phyloP scores from a whole-genome alignment of 2,329 filamentous ascomycete genomes.

The Hypoxylon sp. region DNA sequence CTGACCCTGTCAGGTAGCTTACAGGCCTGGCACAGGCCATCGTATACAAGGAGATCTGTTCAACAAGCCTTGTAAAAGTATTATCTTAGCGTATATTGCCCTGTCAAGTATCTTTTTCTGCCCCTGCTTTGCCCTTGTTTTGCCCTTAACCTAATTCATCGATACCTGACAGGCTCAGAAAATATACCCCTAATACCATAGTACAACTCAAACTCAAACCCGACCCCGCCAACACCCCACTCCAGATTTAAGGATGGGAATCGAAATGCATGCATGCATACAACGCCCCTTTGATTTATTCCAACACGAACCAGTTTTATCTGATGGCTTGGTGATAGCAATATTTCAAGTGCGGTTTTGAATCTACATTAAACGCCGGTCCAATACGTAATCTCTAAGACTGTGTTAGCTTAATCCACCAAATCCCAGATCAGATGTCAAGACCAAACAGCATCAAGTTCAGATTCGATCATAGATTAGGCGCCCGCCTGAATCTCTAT shows the following conservation, averaged over 20 bases:
- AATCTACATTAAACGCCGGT: constrained; percentile 3
- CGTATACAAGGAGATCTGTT: too few relatives aligned
- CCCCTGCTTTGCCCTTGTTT: too few relatives aligned
- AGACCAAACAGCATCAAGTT: constrained; percentile 1
- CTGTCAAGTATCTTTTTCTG: too few relatives aligned
- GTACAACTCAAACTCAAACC: not conserved
- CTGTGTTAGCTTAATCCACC: constrained; percentile 12
- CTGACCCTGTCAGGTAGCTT: too few relatives aligned
- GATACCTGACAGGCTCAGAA: too few relatives aligned
- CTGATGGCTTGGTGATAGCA: constrained; percentile 7
- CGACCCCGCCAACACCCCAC: constrained; percentile 20
- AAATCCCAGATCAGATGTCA: constrained; percentile 32
- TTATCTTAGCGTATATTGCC: too few relatives aligned
- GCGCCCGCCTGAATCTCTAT: not conserved
- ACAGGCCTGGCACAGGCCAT: too few relatives aligned
- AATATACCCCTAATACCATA: too few relatives aligned
- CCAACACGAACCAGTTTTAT: not conserved
- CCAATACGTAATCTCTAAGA: not conserved
- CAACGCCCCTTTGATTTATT: constrained; percentile 26
- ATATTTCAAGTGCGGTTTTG: constrained; percentile 3
- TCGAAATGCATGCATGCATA: constrained; percentile 37
- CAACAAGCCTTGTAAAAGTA: too few relatives aligned
- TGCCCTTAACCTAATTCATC: too few relatives aligned
- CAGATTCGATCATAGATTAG: not conserved
- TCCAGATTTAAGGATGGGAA: constrained; percentile 7